Evolutionary conservation across 192 early-diverging fungal genomes (phyloP), one percentile per base, ranked within the genome.

Genomic region (Spizellomyces punctatus): DNA sequence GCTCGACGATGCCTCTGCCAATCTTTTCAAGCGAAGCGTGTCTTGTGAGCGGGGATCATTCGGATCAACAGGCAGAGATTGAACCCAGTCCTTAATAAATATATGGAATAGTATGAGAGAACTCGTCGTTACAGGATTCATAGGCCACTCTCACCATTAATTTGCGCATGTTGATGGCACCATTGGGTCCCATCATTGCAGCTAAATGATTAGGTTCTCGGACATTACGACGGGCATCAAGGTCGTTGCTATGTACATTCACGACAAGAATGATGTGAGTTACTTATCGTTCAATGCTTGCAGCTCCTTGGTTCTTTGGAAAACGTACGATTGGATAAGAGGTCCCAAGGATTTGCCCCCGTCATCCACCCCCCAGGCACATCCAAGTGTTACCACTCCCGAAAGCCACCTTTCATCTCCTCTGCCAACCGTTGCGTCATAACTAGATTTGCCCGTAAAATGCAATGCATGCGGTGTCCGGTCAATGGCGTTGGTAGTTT

Each of bases 401-500:
- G 27, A 36, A 36, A 36, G 27, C 27, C 27, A 36, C 27, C 27
- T 36, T 36, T 36, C 27, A 36, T 36, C 27, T 36, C 27, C 27
- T 36, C 27, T 36, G 0, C 27, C 27, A 36, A 36, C 1, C 1
- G 27, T 3, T 36, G 27, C 27, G 27, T 36, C 27, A 36, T 36
- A 36, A 36, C 27, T 36, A 36, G 27, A 36, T 36, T 36, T 36
- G 27, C 27, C 27, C 50, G 50, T 12, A 54, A 2, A 54, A 54
- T 54, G 12, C 50, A 54, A 54, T 54, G 27, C 50, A 54, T 48
- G 14, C 14, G 62, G 72, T 59, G 16, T 17, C 6, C 58, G 58
- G 45, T 58, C 68, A 7, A 61, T 22, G 1, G 57, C 16, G 10
- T 19, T n/a, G 17, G 58, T 49, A 14, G 68, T 62, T 27, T 70